phyloP scores from a whole-genome alignment of 441 rosid genomes.

The Theobroma grandiflorum region DNA sequence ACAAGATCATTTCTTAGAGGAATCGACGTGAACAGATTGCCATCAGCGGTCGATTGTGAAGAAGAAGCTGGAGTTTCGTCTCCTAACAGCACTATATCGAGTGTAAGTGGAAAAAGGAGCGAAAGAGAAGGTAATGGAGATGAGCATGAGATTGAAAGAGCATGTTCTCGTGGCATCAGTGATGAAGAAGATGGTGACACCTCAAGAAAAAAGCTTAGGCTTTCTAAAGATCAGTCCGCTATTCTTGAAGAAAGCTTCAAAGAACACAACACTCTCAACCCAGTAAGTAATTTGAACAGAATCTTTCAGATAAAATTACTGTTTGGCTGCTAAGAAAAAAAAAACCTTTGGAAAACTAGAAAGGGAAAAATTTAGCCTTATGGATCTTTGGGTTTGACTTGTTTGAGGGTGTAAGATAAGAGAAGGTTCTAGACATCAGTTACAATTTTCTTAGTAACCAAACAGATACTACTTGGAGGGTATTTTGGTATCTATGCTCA shows the following conservation, averaged over 20 bases:
- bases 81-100: slow-evolving; percentile 87
- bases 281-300: slow-evolving; percentile 53
- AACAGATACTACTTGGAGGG: slow-evolving; percentile 25
- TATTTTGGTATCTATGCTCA: slow-evolving; percentile 29
- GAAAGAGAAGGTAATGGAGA: slow-evolving; percentile 79
- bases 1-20: slow-evolving; percentile 66
- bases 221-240: slow-evolving; percentile 92
- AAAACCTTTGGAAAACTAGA: background rate
- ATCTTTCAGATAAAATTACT: background rate
- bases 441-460: slow-evolving; percentile 23
- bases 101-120: slow-evolving; percentile 86
- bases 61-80: slow-evolving; percentile 90
- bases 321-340: slow-evolving; percentile 7
- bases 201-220: slow-evolving; percentile 88
- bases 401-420: background rate
- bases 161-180: slow-evolving; percentile 73
- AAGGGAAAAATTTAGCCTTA: background rate
- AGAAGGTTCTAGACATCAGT: background rate
- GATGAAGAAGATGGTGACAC: slow-evolving; percentile 93
- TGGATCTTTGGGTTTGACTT: background rate
- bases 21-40: slow-evolving; percentile 86
- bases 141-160: slow-evolving; percentile 65
- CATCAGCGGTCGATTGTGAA: slow-evolving; percentile 66
- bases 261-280: slow-evolving; percentile 93
- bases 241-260: slow-evolving; percentile 92